phyloP scores from a whole-genome alignment of 2,329 filamentous ascomycete genomes.

The Trichoderma koningiopsis region DNA sequence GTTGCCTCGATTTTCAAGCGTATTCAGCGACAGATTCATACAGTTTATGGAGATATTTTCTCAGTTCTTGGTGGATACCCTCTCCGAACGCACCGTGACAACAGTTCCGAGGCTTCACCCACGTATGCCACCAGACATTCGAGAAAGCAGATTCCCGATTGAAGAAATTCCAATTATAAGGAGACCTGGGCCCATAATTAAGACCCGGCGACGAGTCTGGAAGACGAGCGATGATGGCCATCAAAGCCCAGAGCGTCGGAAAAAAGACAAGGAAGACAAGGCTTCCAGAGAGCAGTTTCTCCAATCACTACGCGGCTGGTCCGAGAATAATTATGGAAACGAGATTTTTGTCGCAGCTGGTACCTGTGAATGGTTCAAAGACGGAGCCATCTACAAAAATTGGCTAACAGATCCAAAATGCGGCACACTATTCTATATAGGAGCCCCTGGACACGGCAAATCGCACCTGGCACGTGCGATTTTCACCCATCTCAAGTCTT shows the following conservation, averaged over 20 bases:
- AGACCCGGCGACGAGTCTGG: background rate
- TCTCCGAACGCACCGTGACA: constrained; percentile 14
- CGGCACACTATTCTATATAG: constrained; percentile 27
- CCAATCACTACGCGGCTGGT: constrained; percentile 28
- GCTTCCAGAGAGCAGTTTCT: constrained; percentile 23
- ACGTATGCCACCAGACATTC: constrained; percentile 16
- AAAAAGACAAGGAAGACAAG: constrained; percentile 8
- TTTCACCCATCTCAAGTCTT: constrained; percentile 26
- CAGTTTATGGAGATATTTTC: constrained; percentile 26
- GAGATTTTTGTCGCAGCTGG: constrained; percentile 23
- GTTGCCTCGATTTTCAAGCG: constrained; percentile 28
- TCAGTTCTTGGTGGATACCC: constrained; percentile 6
- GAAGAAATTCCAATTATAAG: constrained; percentile 1
- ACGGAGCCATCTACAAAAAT: constrained; percentile 23
- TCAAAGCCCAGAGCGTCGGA: background rate
- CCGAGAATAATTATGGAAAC: constrained; percentile 24
- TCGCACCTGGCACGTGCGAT: constrained; percentile 31
- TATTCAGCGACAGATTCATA: constrained; percentile 26
- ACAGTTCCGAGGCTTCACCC: background rate
- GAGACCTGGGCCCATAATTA: background rate
- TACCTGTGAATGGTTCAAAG: constrained; percentile 31
- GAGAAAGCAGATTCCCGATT: background rate
- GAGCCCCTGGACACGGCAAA: constrained; percentile 30
- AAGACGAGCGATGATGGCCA: background rate
- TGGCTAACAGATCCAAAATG: constrained; percentile 28